Conservation (phyloP, 208 protist genomes). For the Acanthamoeba royreba region DNA sequence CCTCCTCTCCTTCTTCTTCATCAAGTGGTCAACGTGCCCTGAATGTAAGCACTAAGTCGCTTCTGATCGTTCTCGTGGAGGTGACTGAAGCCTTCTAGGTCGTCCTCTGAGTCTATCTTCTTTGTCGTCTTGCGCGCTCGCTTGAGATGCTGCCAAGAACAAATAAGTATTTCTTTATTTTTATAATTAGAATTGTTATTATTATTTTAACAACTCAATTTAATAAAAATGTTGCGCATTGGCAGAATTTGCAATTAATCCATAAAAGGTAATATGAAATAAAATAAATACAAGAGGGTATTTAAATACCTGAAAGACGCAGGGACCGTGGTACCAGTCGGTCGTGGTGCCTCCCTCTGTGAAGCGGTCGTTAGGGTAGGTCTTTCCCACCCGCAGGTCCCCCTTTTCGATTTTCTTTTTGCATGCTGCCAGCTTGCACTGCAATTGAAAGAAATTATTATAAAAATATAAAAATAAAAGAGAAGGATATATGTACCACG, state of each 20-base stretch:
- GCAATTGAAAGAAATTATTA: neutral
- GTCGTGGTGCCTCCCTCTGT: slow-evolving; percentile 40
- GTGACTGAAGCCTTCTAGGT: neutral
- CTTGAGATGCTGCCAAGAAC: neutral
- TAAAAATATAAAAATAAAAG: neutral
- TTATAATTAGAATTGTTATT: too few species aligned
- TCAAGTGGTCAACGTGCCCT: too few species aligned
- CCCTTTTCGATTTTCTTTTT: slow-evolving; percentile 47
- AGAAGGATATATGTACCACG: neutral
- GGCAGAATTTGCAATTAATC: too few species aligned
- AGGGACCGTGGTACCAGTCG: slow-evolving; percentile 17
- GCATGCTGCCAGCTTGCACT: slow-evolving; percentile 23
- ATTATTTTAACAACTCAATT: too few species aligned
- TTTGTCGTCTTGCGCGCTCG: slow-evolving; percentile 29
- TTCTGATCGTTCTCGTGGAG: neutral
- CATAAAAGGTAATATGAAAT: too few species aligned
- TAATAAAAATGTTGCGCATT: too few species aligned
- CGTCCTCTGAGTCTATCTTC: slow-evolving; percentile 32
- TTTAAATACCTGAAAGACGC: slow-evolving; percentile 7
- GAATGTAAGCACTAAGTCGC: neutral
- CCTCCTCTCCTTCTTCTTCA: too few species aligned
- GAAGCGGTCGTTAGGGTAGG: slow-evolving; percentile 18
- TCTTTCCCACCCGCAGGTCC: neutral
- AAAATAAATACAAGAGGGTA: neutral
- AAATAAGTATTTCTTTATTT: neutral